Base-by-base conservation (phyloP, 768 basidiomycete genomes). In the Mycena sanguinolenta region DNA sequence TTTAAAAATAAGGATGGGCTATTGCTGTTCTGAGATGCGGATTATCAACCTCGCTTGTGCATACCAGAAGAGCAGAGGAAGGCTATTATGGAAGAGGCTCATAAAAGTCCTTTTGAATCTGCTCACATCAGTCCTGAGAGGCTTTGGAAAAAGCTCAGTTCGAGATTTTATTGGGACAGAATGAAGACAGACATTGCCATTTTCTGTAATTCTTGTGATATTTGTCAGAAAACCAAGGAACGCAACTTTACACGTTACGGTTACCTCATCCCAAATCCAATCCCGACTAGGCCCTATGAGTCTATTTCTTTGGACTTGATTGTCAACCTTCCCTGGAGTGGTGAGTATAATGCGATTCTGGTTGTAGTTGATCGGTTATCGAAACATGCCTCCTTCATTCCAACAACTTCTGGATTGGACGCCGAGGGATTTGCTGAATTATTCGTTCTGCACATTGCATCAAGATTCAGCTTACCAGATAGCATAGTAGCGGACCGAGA, bases 301-400 rank as follows among this genome's bases (percentile, higher is more conserved):
- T 59, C 71, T 3, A 74, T 79, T 8, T 67, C 68, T 0, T 72
- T 79, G 67, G 78, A 79, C 46, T 75, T 77, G 28, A 74, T 82
- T 7, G 75, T 70, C 7, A 64, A 78, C 7, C 72, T 78, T 10
- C 77, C 77, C 0, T 5, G 23, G 1, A 77, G 73, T 0, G 65
- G 77, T 21, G 58, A 65, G 17, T 69, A 19, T 23, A 65, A 61
- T 21, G 42, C 64, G 0, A 67, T 77, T 0, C 53, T 44, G 10
- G 54, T 55, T 1, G 30, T 55, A 21, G 54, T 55, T 1, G 9
- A 21, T 21, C 28, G 44, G 3, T 17, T 58, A 0, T 19, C 62
- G 4, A 72, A 65, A 42, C 70, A 73, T 52, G 66, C 63, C 30
- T 57, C 39, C 13, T 70, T 70, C 46, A 60, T 59, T 44, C 62